Evolutionary conservation across 139 green algal species (phyloP).

Genomic region (Asterochloris sp.): DNA sequence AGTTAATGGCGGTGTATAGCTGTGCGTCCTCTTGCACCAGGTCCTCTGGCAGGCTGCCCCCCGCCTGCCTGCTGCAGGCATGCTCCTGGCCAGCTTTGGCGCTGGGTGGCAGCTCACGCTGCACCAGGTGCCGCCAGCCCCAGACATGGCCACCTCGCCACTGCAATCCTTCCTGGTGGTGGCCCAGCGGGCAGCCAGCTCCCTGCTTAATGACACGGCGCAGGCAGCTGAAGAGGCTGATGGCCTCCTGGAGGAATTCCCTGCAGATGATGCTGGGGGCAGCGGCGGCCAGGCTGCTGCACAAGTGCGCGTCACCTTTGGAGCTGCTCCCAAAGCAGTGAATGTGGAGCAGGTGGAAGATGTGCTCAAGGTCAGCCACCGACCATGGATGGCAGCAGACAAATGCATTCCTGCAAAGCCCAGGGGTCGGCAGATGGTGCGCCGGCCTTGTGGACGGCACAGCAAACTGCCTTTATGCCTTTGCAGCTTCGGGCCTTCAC

Average conservation of each 20-base stretch:
- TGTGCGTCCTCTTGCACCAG: background rate
- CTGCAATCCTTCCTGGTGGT: constrained; percentile 28
- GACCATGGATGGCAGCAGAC: too few relatives aligned
- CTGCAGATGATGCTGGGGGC: background rate
- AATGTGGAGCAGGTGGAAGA: constrained; percentile 29
- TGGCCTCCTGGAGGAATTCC: constrained; percentile 4
- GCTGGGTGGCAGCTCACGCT: constrained; percentile 16
- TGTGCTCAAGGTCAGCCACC: constrained; percentile 8
- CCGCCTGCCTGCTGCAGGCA: constrained; percentile 3
- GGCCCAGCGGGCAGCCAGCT: background rate
- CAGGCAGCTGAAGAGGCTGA: background rate
- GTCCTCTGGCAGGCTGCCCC: too few relatives aligned
- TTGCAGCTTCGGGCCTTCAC: too few relatives aligned
- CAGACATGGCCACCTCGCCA: constrained; percentile 26
- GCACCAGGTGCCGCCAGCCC: constrained; percentile 19
- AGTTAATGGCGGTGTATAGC: background rate
- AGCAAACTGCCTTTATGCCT: too few relatives aligned
- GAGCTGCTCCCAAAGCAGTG: background rate
- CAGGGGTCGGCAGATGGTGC: too few relatives aligned
- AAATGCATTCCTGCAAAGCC: too few relatives aligned
- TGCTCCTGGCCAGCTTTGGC: constrained; percentile 20
- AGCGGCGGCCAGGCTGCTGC: background rate
- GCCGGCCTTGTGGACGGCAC: too few relatives aligned
- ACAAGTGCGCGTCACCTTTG: constrained; percentile 10
- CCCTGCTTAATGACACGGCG: background rate